These are phyloP conservation scores for Primulina huaijiensis DNA, from an alignment of 257 asterid species.

Conservation along the genomic window DNA sequence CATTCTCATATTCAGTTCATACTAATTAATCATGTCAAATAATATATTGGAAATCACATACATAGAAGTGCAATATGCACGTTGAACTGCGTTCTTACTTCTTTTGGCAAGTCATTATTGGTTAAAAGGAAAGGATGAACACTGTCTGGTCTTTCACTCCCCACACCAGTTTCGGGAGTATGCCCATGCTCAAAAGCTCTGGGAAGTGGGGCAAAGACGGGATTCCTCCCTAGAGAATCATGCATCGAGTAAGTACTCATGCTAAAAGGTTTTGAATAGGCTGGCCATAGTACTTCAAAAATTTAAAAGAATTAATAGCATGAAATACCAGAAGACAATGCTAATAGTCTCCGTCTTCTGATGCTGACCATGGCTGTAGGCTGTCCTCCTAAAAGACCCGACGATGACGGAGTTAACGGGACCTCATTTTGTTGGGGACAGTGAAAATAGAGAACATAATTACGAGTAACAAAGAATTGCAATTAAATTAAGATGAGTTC, in stretches of 20 bases:
- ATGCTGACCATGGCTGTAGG: constrained; percentile 79
- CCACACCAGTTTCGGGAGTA: constrained; percentile 33
- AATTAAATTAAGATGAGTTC: constrained; percentile 22
- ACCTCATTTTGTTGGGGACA: not conserved
- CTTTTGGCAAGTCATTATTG: constrained; percentile 42
- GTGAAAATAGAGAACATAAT: not conserved
- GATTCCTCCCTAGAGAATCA: constrained; percentile 39
- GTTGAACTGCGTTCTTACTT: constrained; percentile 41
- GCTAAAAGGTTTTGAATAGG: not conserved
- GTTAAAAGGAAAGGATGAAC: constrained; percentile 52
- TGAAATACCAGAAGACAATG: constrained; percentile 60
- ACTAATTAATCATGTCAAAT: not conserved
- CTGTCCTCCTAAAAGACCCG: constrained; percentile 32
- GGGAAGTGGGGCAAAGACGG: constrained; percentile 52
- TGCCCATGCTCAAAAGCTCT: constrained; percentile 42
- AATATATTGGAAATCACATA: not conserved
- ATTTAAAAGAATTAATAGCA: not conserved
- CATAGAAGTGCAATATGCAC: constrained; percentile 18
- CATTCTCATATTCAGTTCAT: not conserved
- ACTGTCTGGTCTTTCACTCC: constrained; percentile 37
- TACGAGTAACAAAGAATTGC: not conserved
- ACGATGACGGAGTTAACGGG: constrained; percentile 18
- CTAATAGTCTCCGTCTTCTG: constrained; percentile 67
- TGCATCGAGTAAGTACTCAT: constrained; percentile 7
- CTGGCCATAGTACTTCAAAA: not conserved